Base-by-base conservation (phyloP, 2,329 filamentous ascomycete genomes). In the Plenodomus biglobosus region DNA sequence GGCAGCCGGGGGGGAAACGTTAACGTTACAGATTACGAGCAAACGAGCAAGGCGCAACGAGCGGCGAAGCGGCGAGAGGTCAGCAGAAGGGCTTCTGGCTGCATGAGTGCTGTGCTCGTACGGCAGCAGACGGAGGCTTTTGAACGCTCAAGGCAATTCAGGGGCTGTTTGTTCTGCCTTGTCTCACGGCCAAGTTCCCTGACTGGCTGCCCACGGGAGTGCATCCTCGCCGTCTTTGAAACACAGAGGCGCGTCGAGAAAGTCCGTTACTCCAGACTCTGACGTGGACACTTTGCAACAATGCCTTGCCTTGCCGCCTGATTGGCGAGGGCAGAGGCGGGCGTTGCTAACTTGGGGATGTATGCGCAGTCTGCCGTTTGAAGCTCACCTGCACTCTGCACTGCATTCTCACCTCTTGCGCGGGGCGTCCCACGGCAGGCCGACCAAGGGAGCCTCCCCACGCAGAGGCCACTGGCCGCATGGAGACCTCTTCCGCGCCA, bases 161-260 rank as follows among this genome's bases (percentile, higher is more conserved):
- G 52, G 57, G 50, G 48, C 44, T 7, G 27, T 32, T 35, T 39
- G 42, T 17, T 46, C 39, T 44, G 21, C 24, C 34, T 20, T 4
- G 35, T 16, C 16, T 17, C 4, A 16, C 35, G 35, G 18, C 49
- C 40, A 30, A 40, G 38, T 30, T 43, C 50, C 54, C 57, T 64
- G 47, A 60, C 50, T 65, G 62, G 62, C 55, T 59, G 51, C 38
- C 47, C 40, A 48, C 50, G 49, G 48, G 42, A 48, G 47, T 49
- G 40, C 42, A 47, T 49, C 44, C 39, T 54, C 47, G 48, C 50
- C 50, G 45, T 47, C 39, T 39, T 50, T 68, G 64, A 67, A 67
- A 67, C 64, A 53, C 56, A 61, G 56, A 63, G 61, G 63, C 62
- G 65, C 61, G 61, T 61, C 59, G 58, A 58, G 30, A 42, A 34